These are phyloP conservation scores for Metschnikowia gelsemii DNA, from an alignment of 805 yeast genomes.

Conservation along the genomic window DNA sequence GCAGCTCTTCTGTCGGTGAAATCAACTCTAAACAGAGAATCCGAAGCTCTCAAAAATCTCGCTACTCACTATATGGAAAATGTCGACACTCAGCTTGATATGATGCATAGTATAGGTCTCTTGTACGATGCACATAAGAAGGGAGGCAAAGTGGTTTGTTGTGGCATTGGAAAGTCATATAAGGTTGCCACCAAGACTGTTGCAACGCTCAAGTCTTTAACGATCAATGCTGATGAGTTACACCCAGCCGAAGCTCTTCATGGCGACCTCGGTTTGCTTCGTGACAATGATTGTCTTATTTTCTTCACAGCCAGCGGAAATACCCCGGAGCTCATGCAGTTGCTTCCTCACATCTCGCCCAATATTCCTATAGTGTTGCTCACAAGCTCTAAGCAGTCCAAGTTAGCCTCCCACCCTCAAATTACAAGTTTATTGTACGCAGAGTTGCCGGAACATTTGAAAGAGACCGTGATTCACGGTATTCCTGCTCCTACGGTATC, in stretches of 20 bases:
- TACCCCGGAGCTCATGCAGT: constrained; percentile 67
- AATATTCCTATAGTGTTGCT: constrained; percentile 57
- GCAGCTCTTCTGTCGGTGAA: constrained; percentile 36
- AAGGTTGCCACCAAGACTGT: constrained; percentile 76
- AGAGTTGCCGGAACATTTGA: constrained; percentile 54
- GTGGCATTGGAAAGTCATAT: constrained; percentile 84
- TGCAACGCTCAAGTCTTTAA: constrained; percentile 80
- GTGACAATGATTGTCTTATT: constrained; percentile 57
- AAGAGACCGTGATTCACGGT: constrained; percentile 69
- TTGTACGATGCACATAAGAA: constrained; percentile 28
- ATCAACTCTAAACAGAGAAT: constrained; percentile 45
- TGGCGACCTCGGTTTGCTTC: constrained; percentile 79
- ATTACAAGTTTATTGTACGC: constrained; percentile 57
- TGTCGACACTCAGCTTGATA: constrained; percentile 44
- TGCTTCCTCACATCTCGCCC: constrained; percentile 57
- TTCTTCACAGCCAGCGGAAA: constrained; percentile 79
- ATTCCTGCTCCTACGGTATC: constrained; percentile 86
- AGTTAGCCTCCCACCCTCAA: constrained; percentile 50
- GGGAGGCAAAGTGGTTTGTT: constrained; percentile 69
- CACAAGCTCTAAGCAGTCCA: constrained; percentile 60
- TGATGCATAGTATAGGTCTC: constrained; percentile 43
- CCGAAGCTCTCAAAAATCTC: constrained; percentile 47
- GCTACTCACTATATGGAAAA: constrained; percentile 47
- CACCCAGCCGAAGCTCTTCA: constrained; percentile 90
- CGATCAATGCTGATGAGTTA: constrained; percentile 61